Evolutionary conservation across 2,329 filamentous ascomycete species (phyloP), one percentile per base, ranked within the genome.

Genomic region (Fusarium duplospermum): DNA sequence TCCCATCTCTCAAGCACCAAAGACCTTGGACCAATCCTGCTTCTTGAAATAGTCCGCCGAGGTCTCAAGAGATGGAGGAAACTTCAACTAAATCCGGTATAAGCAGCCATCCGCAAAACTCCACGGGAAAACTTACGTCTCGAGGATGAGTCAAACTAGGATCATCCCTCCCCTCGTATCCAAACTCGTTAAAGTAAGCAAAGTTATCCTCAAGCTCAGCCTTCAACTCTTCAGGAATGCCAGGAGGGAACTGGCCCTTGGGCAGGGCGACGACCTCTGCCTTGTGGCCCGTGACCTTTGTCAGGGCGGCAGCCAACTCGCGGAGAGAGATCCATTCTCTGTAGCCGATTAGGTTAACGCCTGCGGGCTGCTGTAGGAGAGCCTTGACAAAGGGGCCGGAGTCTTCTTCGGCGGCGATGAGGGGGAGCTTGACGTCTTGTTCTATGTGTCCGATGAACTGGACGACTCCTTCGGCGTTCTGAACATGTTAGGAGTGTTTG

Each of bases 321-420:
- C 61, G 67, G 3, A 38, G 9, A 2, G 69, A 71, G 4, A 80
- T 47, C 67, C 69, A 77, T 24, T 72, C 79, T 33, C 78, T 70
- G n/a, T 76, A 75, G 2, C 47, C 75, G 11, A 80, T 73, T 2
- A 80, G 29, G 27, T 78, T 78, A 27, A 71, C 70, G 1, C 74
- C 74, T 2, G 63, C 65, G 0, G 70, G 47, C 9, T 79, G 75
- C 7, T 66, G 20, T 4, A 79, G 24, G 4, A 80, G 75, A 5
- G 76, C 65, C 13, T 76, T 76, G 14, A 78, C 72, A 2, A 80
- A 52, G 0, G 66, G 69, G 0, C 79, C 79, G 0, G 75, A 64
- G 14, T 80, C 79, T 9, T 80, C 74, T 35, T 80, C 78, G 2
- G 72, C 57, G 2, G 69, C 74, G n/a, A 80, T 74, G 16, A 69